Evolutionary conservation across 768 basidiomycete genomes (phyloP).

Genomic region (Calvatia gigantea): DNA sequence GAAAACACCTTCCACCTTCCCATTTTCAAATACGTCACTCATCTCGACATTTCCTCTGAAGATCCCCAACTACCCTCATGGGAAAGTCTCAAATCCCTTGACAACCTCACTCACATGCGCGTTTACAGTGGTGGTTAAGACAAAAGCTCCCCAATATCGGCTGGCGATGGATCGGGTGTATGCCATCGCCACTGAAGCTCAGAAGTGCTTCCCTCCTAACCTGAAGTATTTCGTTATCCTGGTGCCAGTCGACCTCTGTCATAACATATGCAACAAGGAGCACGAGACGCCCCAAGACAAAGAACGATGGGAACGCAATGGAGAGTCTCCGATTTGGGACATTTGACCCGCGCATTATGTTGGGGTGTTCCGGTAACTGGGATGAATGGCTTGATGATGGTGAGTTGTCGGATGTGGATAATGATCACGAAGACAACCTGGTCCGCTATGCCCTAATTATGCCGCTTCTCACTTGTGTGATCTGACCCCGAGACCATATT

Average conservation of each 20-base stretch:
- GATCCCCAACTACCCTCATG: neutral
- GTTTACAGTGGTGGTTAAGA: neutral
- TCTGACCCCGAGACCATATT: no score
- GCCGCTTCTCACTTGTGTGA: no score
- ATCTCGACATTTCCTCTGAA: neutral
- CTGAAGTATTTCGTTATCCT: neutral
- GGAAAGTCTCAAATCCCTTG: neutral
- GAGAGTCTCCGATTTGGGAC: neutral
- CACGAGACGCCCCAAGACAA: neutral
- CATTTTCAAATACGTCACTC: constrained; percentile 6
- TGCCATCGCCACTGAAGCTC: neutral
- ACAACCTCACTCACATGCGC: constrained; percentile 1
- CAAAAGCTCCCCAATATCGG: neutral
- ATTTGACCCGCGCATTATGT: neutral
- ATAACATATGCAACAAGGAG: no score
- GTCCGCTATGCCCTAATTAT: no score
- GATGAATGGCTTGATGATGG: no score
- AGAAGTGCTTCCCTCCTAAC: neutral
- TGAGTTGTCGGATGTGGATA: no score
- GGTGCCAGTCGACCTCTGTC: neutral
- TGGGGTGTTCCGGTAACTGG: no score
- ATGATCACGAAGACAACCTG: no score
- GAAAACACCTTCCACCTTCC: constrained; percentile 3
- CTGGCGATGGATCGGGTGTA: neutral
- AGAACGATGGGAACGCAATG: neutral